Percentiles rank a stretch among this genome's conserved stretches.
These are phyloP conservation scores for Ascochyta koolunga DNA, from an alignment of 2,329 filamentous ascomycete genomes.

Conservation along the genomic window DNA sequence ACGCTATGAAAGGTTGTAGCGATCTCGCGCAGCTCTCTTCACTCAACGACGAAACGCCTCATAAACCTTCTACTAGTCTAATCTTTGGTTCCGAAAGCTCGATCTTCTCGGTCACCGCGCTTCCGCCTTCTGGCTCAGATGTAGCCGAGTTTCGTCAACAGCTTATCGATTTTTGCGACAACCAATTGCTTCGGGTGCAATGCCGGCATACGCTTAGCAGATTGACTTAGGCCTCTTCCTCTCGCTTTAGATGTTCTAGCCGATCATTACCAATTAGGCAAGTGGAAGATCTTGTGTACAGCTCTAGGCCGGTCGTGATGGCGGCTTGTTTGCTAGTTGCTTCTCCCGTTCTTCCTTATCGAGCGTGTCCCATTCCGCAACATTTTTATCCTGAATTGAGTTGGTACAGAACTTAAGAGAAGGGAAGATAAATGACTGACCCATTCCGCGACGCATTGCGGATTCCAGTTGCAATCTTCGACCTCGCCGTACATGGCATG, in stretches of 20 bases:
- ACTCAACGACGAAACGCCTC: background rate
- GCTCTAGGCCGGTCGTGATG: slow-evolving; percentile 4
- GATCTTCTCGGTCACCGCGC: no score
- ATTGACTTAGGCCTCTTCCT: background rate
- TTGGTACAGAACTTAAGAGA: slow-evolving; percentile 6
- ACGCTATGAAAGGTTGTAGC: slow-evolving; percentile 1
- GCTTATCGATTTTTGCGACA: background rate
- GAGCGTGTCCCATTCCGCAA: slow-evolving; percentile 64
- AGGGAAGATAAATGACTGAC: slow-evolving; percentile 21
- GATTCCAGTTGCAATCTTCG: slow-evolving; percentile 73
- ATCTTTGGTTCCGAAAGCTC: no score
- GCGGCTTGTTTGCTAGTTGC: slow-evolving; percentile 50
- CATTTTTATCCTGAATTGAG: slow-evolving; percentile 59
- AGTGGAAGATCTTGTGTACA: no score
- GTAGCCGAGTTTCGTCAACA: background rate
- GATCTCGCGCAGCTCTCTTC: background rate
- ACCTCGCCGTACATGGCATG: slow-evolving; percentile 74
- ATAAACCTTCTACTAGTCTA: background rate
- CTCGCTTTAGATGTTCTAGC: background rate
- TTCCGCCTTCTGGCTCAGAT: no score
- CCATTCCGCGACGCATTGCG: slow-evolving; percentile 69
- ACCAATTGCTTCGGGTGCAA: background rate
- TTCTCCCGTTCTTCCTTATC: slow-evolving; percentile 65
- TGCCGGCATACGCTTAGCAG: background rate
- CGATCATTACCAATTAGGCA: background rate